Conservation (phyloP, 768 basidiomycete species). For the Artomyces pyxidatus region DNA sequence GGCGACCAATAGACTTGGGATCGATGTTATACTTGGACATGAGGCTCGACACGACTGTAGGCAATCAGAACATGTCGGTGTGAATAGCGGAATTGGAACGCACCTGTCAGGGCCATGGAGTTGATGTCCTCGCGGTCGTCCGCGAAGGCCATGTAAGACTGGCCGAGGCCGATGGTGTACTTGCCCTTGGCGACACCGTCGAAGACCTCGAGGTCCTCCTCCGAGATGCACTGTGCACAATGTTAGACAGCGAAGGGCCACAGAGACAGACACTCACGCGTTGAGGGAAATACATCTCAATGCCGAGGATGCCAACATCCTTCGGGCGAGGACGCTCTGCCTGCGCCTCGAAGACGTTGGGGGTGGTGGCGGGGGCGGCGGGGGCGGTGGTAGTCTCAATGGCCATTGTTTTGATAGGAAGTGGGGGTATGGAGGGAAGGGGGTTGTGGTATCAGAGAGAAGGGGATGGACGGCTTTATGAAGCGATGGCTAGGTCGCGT, state of each 20-base stretch:
- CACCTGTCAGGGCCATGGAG: constrained; percentile 92
- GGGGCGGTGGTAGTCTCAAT: constrained; percentile 11
- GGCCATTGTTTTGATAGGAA: constrained; percentile 11
- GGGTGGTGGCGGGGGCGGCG: constrained; percentile 2
- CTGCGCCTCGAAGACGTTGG: constrained; percentile 13
- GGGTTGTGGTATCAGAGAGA: not conserved
- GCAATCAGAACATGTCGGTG: constrained; percentile 1
- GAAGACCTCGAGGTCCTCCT: constrained; percentile 58
- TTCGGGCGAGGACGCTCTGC: constrained; percentile 14
- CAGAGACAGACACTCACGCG: not conserved
- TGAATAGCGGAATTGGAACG: constrained; percentile 19
- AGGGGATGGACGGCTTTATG: no score
- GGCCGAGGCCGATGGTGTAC: constrained; percentile 98
- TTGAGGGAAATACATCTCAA: constrained; percentile 17
- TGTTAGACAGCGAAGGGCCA: not conserved
- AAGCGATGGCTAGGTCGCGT: no score
- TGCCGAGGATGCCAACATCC: constrained; percentile 17
- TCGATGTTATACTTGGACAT: constrained; percentile 94
- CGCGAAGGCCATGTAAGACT: constrained; percentile 97
- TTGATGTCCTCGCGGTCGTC: constrained; percentile 99
- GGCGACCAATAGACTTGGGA: constrained; percentile 91
- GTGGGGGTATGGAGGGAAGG: not conserved
- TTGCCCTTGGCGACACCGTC: constrained; percentile 56
- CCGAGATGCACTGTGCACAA: constrained; percentile 75
- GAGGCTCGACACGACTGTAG: constrained; percentile 75